These are phyloP conservation scores for Hypoxylon lienhwacheense DNA, from an alignment of 495 filamentous ascomycete species.

Conservation along the genomic window DNA sequence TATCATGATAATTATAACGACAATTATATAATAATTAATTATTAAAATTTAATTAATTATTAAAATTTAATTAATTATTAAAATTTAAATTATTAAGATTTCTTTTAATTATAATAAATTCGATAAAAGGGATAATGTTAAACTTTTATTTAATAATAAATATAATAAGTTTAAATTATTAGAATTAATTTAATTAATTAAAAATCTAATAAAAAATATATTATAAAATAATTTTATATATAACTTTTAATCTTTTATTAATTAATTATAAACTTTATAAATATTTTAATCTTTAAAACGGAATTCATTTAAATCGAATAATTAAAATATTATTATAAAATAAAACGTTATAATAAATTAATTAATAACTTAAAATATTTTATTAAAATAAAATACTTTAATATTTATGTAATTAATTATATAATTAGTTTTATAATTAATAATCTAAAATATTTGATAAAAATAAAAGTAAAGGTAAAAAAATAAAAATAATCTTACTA, in stretches of 20 bases:
- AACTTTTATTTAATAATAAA: too few relatives aligned
- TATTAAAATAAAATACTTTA: too few relatives aligned
- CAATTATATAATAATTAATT: background rate
- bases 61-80: conserved; percentile 1
- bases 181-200: background rate
- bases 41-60: background rate
- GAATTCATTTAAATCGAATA: background rate
- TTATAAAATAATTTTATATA: background rate
- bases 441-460: too few relatives aligned
- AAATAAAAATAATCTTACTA: too few relatives aligned
- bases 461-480: too few relatives aligned
- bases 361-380: too few relatives aligned
- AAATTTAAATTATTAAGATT: background rate
- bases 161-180: too few relatives aligned
- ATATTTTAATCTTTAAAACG: conserved; percentile 4
- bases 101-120: background rate
- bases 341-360: too few relatives aligned
- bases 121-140: too few relatives aligned
- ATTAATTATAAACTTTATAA: background rate
- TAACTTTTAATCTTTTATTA: too few relatives aligned
- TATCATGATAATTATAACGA: background rate
- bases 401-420: too few relatives aligned
- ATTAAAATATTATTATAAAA: conserved; percentile 1
- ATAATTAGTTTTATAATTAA: too few relatives aligned
- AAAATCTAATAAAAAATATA: conserved; percentile 5